These are phyloP conservation scores for Typha latifolia DNA, from an alignment of 176 grass and related monocot species.

Conservation along the genomic window DNA sequence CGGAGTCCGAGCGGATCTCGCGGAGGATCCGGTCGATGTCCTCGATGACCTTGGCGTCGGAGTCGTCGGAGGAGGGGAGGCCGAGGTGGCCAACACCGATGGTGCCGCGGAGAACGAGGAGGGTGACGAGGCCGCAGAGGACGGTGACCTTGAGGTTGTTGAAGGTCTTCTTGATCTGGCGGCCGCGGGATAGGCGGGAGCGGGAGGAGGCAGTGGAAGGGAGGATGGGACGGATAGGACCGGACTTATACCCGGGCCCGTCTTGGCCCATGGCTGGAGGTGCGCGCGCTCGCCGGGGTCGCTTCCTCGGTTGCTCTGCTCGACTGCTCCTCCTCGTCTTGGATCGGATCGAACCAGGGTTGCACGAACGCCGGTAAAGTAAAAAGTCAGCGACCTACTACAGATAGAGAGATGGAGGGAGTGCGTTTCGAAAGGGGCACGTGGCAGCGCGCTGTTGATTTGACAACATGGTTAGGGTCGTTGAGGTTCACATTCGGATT, in stretches of 20 bases:
- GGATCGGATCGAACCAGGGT: too few species aligned
- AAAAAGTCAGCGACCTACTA: too few species aligned
- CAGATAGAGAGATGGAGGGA: too few species aligned
- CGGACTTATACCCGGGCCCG: conserved; percentile 32
- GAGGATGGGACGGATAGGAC: conserved; percentile 1
- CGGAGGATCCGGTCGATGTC: conserved; percentile 89
- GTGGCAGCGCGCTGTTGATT: too few species aligned
- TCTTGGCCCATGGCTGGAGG: conserved; percentile 33
- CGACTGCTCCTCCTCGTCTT: too few species aligned
- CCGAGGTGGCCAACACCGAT: conserved; percentile 58
- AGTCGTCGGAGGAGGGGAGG: conserved; percentile 38
- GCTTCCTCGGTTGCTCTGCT: too few species aligned
- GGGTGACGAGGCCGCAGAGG: conserved; percentile 82
- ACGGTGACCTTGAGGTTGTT: conserved; percentile 95
- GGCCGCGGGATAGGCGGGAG: conserved; percentile 12
- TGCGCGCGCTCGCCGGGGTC: too few species aligned
- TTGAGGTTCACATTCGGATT: too few species aligned
- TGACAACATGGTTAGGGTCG: too few species aligned
- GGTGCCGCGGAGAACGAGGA: conserved; percentile 74
- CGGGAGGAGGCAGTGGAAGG: background rate
- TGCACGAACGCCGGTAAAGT: too few species aligned
- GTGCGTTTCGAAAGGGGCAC: too few species aligned
- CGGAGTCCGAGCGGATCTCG: conserved; percentile 83
- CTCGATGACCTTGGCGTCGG: conserved; percentile 56
- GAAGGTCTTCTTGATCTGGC: conserved; percentile 80